Conservation (phyloP, 177 flowering plant genomes). For the Vitis hybrid region DNA sequence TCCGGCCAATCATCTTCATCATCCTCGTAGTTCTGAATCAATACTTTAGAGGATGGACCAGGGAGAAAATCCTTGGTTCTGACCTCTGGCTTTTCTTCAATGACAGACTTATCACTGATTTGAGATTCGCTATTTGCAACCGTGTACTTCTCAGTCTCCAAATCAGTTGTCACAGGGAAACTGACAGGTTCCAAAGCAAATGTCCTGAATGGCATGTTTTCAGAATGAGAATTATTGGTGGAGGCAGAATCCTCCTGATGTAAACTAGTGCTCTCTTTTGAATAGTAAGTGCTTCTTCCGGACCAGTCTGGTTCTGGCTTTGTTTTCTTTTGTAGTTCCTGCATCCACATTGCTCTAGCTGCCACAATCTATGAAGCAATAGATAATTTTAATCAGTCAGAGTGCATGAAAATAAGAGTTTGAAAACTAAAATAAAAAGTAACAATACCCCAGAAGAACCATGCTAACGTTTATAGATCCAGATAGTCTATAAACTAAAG, state of each 20-base stretch:
- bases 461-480: too few species aligned
- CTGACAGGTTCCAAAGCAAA: constrained; percentile 25
- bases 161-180: constrained; percentile 16
- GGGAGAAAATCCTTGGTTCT: constrained; percentile 12
- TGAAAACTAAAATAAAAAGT: too few species aligned
- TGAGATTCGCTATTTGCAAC: constrained; percentile 33
- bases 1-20: constrained; percentile 67
- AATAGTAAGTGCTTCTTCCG: constrained; percentile 20
- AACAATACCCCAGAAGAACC: too few species aligned
- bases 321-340: constrained; percentile 52
- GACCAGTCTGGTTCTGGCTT: constrained; percentile 34
- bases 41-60: constrained; percentile 27
- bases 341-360: constrained; percentile 70
- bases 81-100: constrained; percentile 37
- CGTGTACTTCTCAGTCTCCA: constrained; percentile 42
- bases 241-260: constrained; percentile 26
- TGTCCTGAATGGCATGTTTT: constrained; percentile 17
- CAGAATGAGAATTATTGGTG: constrained; percentile 19
- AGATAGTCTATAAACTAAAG: too few species aligned
- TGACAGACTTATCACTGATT: constrained; percentile 42
- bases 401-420: neutral
- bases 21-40: constrained; percentile 30
- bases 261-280: constrained; percentile 15
- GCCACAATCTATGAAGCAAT: constrained; percentile 42
- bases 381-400: neutral